Base-by-base conservation (phyloP, 2,329 filamentous ascomycete genomes). In the Aspergillus hiratsukae region DNA sequence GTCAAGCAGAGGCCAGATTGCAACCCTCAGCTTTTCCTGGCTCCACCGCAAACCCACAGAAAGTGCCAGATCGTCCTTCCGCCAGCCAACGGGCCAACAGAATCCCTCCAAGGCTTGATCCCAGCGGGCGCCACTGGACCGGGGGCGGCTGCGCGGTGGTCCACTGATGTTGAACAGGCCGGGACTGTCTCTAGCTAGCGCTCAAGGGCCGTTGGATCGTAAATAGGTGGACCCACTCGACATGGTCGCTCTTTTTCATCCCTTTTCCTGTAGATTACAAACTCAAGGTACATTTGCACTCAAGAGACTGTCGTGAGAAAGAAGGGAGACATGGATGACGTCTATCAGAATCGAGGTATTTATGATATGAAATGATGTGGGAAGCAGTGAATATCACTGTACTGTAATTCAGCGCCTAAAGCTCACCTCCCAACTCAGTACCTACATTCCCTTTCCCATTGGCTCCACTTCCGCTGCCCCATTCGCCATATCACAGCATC, bases 41-140 rank as follows among this genome's bases (percentile, higher is more conserved):
- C 41, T 62, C 58, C 56, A 60, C 58, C 29, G 25, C 29, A 49
- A 37, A 50, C 51, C 52, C 57, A 63, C 54, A 52, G 52, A 58
- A 58, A 56, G 56, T 63, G 61, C 61, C 59, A 63, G 61, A 63
- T 61, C 61, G 57, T 49, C 58, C 57, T 49, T 55, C 57, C 52
- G 53, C 52, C 27, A 51, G 29, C 53, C 43, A 46, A 46, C 43
- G 21, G 21, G 48, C 49, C 54, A 58, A 58, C 45, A 48, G 55
- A 54, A 58, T 49, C 58, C 56, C 48, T 53, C 57, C 53, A 56
- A 53, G 57, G 53, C 58, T 61, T 62, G 60, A 60, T 61, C 55
- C 60, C 54, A 54, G 61, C 57, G 61, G 61, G 60, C 58, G 59
- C 61, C 61, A 63, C 61, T 56, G 48, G 57, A 53, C 56, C 50